phyloP scores from a whole-genome alignment of 1,284 basidiomycete genomes.

The Sanguinoderma infundibulare region DNA sequence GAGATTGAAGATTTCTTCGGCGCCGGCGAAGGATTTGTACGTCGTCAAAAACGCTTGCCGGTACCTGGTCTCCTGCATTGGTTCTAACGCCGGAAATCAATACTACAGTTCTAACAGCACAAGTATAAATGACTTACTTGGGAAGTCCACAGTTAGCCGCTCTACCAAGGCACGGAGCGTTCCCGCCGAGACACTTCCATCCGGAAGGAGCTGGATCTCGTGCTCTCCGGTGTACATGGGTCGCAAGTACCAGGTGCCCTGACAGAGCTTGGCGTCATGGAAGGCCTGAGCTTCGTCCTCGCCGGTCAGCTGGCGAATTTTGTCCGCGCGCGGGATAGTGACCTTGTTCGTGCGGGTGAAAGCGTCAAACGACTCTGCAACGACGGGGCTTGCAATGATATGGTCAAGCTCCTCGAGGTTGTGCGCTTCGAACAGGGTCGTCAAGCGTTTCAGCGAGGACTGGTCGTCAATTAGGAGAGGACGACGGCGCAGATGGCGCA shows the following conservation, averaged over 20 bases:
- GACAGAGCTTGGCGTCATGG: conserved; percentile 40
- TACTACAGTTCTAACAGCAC: conserved; percentile 38
- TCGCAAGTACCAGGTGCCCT: conserved; percentile 62
- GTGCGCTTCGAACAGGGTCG: conserved; percentile 45
- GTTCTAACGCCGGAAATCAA: conserved; percentile 35
- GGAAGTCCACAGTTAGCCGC: conserved; percentile 61
- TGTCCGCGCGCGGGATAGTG: conserved; percentile 33
- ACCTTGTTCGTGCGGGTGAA: conserved; percentile 23
- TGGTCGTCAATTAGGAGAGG: conserved; percentile 48
- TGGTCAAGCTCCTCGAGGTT: conserved; percentile 41
- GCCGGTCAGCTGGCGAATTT: conserved; percentile 48
- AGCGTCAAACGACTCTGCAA: conserved; percentile 29
- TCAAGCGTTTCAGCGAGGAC: conserved; percentile 42
- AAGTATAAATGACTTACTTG: conserved; percentile 44
- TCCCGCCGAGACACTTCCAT: conserved; percentile 65
- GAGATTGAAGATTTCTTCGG: conserved; percentile 69
- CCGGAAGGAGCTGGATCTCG: conserved; percentile 60
- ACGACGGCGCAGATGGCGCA: conserved; percentile 37
- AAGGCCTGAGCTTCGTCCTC: conserved; percentile 49
- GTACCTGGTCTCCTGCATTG: conserved; percentile 54
- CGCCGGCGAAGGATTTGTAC: conserved; percentile 77
- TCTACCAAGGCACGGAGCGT: conserved; percentile 75
- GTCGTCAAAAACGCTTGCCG: conserved; percentile 77
- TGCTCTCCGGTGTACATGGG: conserved; percentile 54
- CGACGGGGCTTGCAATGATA: conserved; percentile 38